A percentile compares a stretch with the other conserved stretches of the same genome.
phyloP scores from a whole-genome alignment of 2,329 filamentous ascomycete species.

The Pyrenophora teres region DNA sequence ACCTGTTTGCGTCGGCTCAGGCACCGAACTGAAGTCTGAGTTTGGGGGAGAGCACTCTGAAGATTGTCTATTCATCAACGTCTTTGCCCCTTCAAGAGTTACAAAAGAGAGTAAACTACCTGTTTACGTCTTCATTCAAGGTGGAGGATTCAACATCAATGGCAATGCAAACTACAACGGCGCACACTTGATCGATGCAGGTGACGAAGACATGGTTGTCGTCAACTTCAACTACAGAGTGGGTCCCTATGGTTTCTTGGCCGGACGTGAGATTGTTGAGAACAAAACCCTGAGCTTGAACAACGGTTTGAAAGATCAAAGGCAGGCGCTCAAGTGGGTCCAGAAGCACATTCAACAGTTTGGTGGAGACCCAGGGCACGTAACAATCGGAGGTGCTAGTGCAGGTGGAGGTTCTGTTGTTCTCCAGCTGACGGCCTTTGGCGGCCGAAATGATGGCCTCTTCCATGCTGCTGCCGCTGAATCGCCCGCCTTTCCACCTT shows the following conservation, averaged over 20 bases:
- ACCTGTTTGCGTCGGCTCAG: constrained; percentile 41
- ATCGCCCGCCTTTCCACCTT: constrained; percentile 47
- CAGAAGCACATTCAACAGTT: constrained; percentile 45
- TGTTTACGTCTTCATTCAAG: constrained; percentile 50
- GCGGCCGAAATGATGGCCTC: constrained; percentile 45
- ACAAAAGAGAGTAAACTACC: constrained; percentile 41
- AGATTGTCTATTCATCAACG: constrained; percentile 49
- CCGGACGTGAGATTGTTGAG: constrained; percentile 35
- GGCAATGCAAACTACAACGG: constrained; percentile 46
- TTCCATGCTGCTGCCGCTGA: constrained; percentile 44
- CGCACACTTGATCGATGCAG: constrained; percentile 39
- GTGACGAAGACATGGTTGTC: constrained; percentile 40
- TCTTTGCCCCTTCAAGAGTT: constrained; percentile 44
- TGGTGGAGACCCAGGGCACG: constrained; percentile 47
- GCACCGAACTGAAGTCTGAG: constrained; percentile 28
- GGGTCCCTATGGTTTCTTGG: constrained; percentile 48
- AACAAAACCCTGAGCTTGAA: constrained; percentile 41
- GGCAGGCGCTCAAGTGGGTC: constrained; percentile 45
- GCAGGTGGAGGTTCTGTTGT: constrained; percentile 49
- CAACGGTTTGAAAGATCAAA: constrained; percentile 47
- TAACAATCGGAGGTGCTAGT: constrained; percentile 47
- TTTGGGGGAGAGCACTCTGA: constrained; percentile 40
- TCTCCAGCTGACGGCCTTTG: constrained; percentile 44
- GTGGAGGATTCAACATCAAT: constrained; percentile 46
- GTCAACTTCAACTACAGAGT: constrained; percentile 51